A percentile compares a stretch with the other conserved stretches of the same genome.
Evolutionary conservation across 1,284 basidiomycete genomes (phyloP).

Genomic region (Wallemia ichthyophaga): DNA sequence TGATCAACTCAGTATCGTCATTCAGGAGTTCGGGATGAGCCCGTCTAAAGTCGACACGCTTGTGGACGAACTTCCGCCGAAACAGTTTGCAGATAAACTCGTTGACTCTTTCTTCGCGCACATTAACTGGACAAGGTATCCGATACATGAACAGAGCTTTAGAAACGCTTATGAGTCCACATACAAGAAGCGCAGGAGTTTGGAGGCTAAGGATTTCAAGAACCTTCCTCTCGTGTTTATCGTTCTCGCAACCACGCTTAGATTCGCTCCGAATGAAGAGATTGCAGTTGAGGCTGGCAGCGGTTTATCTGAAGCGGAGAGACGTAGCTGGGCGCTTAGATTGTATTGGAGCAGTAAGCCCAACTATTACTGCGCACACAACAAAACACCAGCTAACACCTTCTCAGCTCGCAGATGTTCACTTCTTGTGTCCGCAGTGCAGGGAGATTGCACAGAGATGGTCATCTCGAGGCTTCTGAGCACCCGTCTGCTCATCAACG

Average conservation of each 20-base stretch:
- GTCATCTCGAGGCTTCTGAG: neutral
- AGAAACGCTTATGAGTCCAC: neutral
- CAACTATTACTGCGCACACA: no score
- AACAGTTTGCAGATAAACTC: neutral
- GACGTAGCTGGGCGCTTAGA: neutral
- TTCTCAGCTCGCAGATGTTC: neutral
- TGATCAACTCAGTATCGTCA: neutral
- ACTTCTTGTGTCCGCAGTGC: neutral
- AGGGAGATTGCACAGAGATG: neutral
- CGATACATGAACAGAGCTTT: neutral
- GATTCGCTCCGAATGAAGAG: neutral
- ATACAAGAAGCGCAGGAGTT: neutral
- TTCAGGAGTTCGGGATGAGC: neutral
- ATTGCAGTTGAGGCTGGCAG: neutral
- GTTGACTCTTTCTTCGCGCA: neutral
- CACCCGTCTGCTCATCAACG: neutral
- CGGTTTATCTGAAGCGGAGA: neutral
- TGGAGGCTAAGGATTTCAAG: neutral
- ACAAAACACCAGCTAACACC: no score
- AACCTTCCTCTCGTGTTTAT: neutral
- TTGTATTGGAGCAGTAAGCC: neutral
- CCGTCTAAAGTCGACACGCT: neutral
- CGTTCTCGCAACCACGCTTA: neutral
- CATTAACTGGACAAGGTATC: neutral
- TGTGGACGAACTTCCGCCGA: neutral